Base-by-base conservation (phyloP, 2,329 filamentous ascomycete species). In the Fusarium vanettenii region DNA sequence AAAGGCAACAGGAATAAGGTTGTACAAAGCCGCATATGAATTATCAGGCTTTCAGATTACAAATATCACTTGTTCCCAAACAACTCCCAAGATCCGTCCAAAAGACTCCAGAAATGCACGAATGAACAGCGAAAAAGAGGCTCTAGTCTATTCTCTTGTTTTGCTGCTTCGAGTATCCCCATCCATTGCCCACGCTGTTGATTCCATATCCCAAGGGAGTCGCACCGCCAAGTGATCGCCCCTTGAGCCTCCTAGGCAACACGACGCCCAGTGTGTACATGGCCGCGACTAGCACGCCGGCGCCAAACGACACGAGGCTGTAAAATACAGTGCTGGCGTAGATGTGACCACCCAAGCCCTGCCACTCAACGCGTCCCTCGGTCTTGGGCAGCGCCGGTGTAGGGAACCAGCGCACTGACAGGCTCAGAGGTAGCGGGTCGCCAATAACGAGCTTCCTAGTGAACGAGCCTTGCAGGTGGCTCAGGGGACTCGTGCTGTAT, bases 361-460 rank as follows among this genome's bases (percentile, higher is more conserved):
- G 86, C 91, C 91, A 92, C 82, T 91, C 89, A 7, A 92, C 89
- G 70, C 85, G 86, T 13, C 91, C 91, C 81, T 91, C 90, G n/a
- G 87, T 90, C 81, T 88, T 89, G 73, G 93, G 94, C 73, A 96
- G 85, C 41, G 88, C 86, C 1, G 93, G 92, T 27, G 90, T 93
- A 1, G 93, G 93, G 82, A 96, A 97, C 97, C 97, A 98, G 52
- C 94, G 87, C 16, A 98, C 92, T 45, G 91, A 93, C 79, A 98
- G 94, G 52, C 87, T 89, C 76, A 98, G 86, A 0, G 94, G 92
- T 67, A 98, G 83, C 6, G 93, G 90, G 82, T 98, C 95, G 14
- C 96, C 95, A 74, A 98, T 97, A 35, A 98, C 90, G 57, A 98
- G 89, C 78, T 92, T 92, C 87, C 85, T 88, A 55, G 84, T 86